Base-by-base conservation (phyloP, 371 early-diverging fungal genomes). In the Rhizomucor pusillus region DNA sequence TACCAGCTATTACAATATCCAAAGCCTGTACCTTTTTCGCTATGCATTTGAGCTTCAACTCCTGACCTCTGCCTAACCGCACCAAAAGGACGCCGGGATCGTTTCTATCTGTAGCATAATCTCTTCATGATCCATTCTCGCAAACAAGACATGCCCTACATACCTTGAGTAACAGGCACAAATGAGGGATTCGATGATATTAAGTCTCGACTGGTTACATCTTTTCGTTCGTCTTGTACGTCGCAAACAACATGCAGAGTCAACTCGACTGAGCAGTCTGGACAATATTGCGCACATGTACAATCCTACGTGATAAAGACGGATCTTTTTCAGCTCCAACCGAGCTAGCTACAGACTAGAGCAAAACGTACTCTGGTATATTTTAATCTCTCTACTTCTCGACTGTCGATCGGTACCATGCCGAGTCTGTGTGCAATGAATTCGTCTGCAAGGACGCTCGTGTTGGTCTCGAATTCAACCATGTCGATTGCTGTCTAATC, bases 401-500 rank as follows among this genome's bases (percentile, higher is more conserved):
- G 78, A 59, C 88, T 90, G 23, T 84, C 82, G 50, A 99, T 80
- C 3, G 99, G 99, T 23, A 99, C 92, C 73, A 99, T 84, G 37
- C 99, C 99, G 50, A 99, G 82, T 43, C 99, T 86, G 75, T 99
- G 99, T 6, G 99, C 95, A 58, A 99, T 78, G 67, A 96, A 95
- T 72, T 99, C 99, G 77, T 99, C 99, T 10, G 98, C 91, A 22
- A 99, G 82, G 3, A 97, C 95, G 0, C 98, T 92, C 40, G 95
- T 90, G 77, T 99, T 99, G 18, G 86, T 82, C 53, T 92, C 90
- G 59, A 99, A 88, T 71, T 97, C 91, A 14, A 99, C 97, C 77
- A 98, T 84, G 62, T 99, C 99, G 50, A 99, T 97, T n/a, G 99
- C 98, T 10, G n/a, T 25, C 20, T 13, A 9, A 24, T 22, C 14